These are phyloP conservation scores for Bremia lactucae DNA, from an alignment of 352 stramenopile species.

Conservation along the genomic window DNA sequence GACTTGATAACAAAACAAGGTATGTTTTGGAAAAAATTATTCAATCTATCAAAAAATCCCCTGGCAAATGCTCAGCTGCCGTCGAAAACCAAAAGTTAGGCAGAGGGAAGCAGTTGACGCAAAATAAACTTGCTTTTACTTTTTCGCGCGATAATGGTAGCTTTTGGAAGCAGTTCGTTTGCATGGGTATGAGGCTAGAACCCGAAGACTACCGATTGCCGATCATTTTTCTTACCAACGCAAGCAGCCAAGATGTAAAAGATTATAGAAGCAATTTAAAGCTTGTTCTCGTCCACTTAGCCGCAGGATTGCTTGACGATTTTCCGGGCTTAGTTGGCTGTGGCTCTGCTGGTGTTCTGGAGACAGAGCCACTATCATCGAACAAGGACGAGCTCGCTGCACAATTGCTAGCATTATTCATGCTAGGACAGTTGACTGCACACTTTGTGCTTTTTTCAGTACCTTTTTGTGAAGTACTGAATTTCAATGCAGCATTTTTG, in stretches of 20 bases:
- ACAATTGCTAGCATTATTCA: constrained; percentile 36
- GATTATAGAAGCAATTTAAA: constrained; percentile 22
- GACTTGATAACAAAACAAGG: constrained; percentile 57
- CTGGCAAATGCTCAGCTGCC: constrained; percentile 1
- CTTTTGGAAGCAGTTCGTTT: constrained; percentile 44
- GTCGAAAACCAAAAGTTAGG: constrained; percentile 2
- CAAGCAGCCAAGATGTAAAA: constrained; percentile 3
- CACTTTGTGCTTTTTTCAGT: constrained; percentile 44
- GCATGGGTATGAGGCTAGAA: constrained; percentile 25
- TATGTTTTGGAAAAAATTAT: constrained; percentile 36
- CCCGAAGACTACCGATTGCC: constrained; percentile 36
- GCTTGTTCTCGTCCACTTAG: constrained; percentile 29
- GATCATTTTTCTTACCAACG: constrained; percentile 28
- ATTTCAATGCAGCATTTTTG: constrained; percentile 48
- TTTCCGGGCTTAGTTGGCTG: constrained; percentile 26
- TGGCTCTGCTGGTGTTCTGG: not conserved
- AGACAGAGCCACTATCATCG: not conserved
- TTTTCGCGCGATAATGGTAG: constrained; percentile 21
- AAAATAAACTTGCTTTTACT: constrained; percentile 28
- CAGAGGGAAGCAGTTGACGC: not conserved
- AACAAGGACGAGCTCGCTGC: constrained; percentile 12
- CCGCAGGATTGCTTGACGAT: constrained; percentile 18
- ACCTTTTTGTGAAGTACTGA: constrained; percentile 35
- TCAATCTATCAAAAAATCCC: constrained; percentile 15
- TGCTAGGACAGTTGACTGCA: constrained; percentile 53